Base-by-base conservation (phyloP, 345 rosid genomes). In the Gossypium longicalyx region DNA sequence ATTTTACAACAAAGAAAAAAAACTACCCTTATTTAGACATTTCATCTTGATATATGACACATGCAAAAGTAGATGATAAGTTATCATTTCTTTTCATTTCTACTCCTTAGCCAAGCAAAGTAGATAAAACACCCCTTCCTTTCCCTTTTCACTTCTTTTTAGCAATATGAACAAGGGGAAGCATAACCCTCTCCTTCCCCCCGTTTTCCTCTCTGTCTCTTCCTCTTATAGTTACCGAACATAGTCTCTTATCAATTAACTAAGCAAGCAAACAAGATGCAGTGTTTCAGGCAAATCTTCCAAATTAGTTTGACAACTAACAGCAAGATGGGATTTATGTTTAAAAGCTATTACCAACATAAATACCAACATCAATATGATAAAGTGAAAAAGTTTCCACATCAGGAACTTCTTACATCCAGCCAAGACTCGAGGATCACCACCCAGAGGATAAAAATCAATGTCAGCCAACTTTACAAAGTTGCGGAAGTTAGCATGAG, bases 341-440 rank as follows among this genome's bases (percentile, higher is more conserved):
- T 72, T 22, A 25, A 20, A 41, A 41, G 16, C 54, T 4, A 43
- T 54, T 49, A 41, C 2, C 53, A 43, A 58, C 23, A 22, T 9
- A 58, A 29, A 19, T 16, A 57, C 52, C 16, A 44, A 44, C 7
- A 12, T 22, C 16, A 38, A 45, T 44, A 72, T 27, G 47, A 69
- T 51, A 51, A 47, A 64, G 49, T 48, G 66, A 27, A 78, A 23
- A 13, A 74, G 19, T 76, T 66, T 78, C 70, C 12, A 76, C 41
- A 71, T 72, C 56, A 79, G 81, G 79, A 79, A 74, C 59, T 73
- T 83, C 91, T 91, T 90, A 95, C 99, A 93, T 88, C 84, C 97
- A 80, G 99, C 98, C 84, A 95, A 84, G 77, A 87, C 90, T 59
- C 96, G 88, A 73, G 98, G 99, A 85, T 95, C 99, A 79, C 98